Evolutionary conservation across 2,329 filamentous ascomycete genomes (phyloP).

Genomic region (Juglanconis oblonga): DNA sequence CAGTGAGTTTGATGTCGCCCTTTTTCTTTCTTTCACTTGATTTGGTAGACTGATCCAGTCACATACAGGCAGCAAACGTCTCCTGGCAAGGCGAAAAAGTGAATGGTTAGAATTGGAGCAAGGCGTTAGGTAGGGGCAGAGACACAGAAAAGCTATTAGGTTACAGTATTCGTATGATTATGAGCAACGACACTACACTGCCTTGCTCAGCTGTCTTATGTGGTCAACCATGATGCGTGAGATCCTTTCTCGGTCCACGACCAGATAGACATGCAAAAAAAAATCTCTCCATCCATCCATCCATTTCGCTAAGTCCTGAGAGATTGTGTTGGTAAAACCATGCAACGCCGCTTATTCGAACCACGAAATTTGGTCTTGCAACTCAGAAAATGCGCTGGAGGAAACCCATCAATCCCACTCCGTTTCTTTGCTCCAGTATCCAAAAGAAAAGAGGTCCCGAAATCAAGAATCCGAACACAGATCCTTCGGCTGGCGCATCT

Average conservation of each 20-base stretch:
- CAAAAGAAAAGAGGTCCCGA: background rate
- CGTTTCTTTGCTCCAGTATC: background rate
- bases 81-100: background rate
- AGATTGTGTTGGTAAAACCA: constrained; percentile 1
- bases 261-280: background rate
- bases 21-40: background rate
- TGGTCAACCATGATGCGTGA: background rate
- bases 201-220: background rate
- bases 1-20: constrained; percentile 26
- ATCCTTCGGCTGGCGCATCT: constrained; percentile 25
- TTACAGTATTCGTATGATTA: constrained; percentile 5
- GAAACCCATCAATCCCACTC: background rate
- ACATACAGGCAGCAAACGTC: background rate
- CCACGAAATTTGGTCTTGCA: background rate
- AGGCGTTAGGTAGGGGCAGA: background rate
- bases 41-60: too few species aligned
- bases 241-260: background rate
- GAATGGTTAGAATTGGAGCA: background rate
- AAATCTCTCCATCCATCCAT: constrained; percentile 3
- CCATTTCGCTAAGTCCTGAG: constrained; percentile 4
- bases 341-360: constrained; percentile 5
- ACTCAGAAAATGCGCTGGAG: background rate
- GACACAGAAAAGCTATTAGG: background rate
- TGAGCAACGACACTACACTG: constrained; percentile 1
- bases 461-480: background rate